These are phyloP conservation scores for Fusarium caatingaense DNA, from an alignment of 2,329 filamentous ascomycete species.

Conservation along the genomic window DNA sequence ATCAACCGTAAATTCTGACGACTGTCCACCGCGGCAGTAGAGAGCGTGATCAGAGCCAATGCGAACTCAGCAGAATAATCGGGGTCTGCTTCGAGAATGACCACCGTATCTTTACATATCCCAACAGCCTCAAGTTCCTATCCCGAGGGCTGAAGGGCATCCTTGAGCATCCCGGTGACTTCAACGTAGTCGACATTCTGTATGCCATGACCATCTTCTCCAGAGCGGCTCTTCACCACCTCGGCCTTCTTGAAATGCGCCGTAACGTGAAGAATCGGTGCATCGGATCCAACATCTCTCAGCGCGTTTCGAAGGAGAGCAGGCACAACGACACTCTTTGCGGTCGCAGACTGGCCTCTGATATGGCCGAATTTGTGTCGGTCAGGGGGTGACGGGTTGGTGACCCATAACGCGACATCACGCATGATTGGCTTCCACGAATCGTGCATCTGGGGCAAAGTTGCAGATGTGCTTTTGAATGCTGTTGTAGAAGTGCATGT, in stretches of 20 bases:
- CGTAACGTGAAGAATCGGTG: neutral
- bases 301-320: neutral
- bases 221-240: neutral
- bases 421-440: neutral
- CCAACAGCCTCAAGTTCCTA: neutral
- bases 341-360: neutral
- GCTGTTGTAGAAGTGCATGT: neutral
- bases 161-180: neutral
- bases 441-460: neutral
- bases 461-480: neutral
- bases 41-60: neutral
- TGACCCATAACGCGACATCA: neutral
- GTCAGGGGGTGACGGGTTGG: rapidly evolving
- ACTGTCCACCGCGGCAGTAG: neutral
- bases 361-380: neutral
- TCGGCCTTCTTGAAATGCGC: neutral
- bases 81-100: neutral
- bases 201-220: neutral
- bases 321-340: neutral
- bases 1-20: neutral
- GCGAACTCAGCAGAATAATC: neutral
- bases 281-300: neutral
- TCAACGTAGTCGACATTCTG: neutral
- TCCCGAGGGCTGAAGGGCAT: neutral
- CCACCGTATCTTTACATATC: neutral